Conservation (phyloP, 2,329 filamentous ascomycete species). For the Colletotrichum viniferum region DNA sequence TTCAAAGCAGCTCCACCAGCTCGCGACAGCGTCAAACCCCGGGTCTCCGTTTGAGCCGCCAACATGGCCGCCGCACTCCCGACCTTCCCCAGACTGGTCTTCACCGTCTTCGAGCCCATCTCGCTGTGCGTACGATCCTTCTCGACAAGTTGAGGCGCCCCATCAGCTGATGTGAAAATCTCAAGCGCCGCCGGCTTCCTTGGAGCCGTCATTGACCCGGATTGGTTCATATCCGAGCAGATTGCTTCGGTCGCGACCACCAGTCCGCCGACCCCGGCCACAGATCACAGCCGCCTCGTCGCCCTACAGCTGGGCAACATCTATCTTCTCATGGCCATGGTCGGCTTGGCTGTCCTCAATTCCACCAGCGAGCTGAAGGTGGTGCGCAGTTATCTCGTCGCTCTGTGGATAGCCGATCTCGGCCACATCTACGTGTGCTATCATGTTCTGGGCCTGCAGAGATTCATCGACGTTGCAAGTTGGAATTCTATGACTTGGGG, state of each 20-base stretch:
- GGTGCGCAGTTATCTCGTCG: slow-evolving; percentile 69
- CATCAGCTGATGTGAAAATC: slow-evolving; percentile 7
- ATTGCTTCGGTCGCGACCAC: slow-evolving; percentile 41
- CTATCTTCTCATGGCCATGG: slow-evolving; percentile 68
- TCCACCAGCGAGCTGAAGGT: slow-evolving; percentile 69
- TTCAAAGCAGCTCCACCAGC: neutral
- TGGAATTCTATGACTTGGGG: slow-evolving; percentile 80
- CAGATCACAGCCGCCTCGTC: slow-evolving; percentile 57
- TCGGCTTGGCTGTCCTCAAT: slow-evolving; percentile 68
- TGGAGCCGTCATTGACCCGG: slow-evolving; percentile 58
- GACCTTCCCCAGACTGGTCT: slow-evolving; percentile 66
- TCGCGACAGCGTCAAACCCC: neutral
- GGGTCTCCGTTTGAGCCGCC: neutral
- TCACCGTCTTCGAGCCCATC: slow-evolving; percentile 72
- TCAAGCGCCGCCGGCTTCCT: slow-evolving; percentile 63
- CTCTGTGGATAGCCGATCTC: slow-evolving; percentile 69
- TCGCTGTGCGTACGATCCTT: slow-evolving; percentile 58
- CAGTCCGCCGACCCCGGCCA: slow-evolving; percentile 33
- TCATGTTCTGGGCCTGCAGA: slow-evolving; percentile 59
- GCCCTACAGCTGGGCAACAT: slow-evolving; percentile 73
- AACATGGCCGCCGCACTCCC: slow-evolving; percentile 67
- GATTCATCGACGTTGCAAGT: slow-evolving; percentile 52
- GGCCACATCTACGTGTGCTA: slow-evolving; percentile 68
- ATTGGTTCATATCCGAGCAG: slow-evolving; percentile 69
- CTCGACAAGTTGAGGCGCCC: neutral